phyloP scores from a whole-genome alignment of 805 yeast species.

The Metschnikowia gruessii region DNA sequence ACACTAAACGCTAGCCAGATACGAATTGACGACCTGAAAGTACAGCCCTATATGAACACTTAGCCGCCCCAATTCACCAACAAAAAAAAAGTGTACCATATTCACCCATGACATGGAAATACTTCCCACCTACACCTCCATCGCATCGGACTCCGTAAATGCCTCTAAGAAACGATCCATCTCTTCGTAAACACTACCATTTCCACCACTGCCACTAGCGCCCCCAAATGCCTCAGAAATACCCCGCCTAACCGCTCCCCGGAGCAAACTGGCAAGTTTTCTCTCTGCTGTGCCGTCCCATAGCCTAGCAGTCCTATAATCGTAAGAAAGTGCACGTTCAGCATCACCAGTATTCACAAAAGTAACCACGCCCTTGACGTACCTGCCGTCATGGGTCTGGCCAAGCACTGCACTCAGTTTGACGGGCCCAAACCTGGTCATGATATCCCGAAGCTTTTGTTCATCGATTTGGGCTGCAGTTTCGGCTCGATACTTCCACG shows the following conservation, averaged over 20 bases:
- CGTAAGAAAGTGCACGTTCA: conserved; percentile 37
- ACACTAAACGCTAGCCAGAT: too few species aligned
- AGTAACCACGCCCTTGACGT: conserved; percentile 38
- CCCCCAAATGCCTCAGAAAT: too few species aligned
- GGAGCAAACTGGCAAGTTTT: conserved; percentile 45
- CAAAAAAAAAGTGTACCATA: too few species aligned
- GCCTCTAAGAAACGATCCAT: too few species aligned
- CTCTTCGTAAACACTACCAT: too few species aligned
- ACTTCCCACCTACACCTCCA: too few species aligned
- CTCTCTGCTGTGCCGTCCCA: conserved; percentile 48
- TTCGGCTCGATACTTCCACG: conserved; percentile 46
- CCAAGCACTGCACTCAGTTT: conserved; percentile 5
- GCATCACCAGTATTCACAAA: conserved; percentile 29
- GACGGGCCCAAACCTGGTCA: conserved; percentile 47
- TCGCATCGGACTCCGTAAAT: too few species aligned
- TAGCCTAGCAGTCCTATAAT: conserved; percentile 38
- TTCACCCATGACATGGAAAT: too few species aligned
- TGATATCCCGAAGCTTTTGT: conserved; percentile 35
- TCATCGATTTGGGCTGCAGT: conserved; percentile 29
- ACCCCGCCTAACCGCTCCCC: conserved; percentile 21
- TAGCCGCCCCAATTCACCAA: too few species aligned
- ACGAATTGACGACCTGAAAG: too few species aligned
- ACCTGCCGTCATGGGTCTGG: conserved; percentile 20
- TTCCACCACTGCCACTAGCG: too few species aligned
- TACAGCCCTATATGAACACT: too few species aligned